Evolutionary conservation across 164 flowering plant species (phyloP), one percentile per base, ranked within the genome.

Genomic region (Stephania yunnanensis): DNA sequence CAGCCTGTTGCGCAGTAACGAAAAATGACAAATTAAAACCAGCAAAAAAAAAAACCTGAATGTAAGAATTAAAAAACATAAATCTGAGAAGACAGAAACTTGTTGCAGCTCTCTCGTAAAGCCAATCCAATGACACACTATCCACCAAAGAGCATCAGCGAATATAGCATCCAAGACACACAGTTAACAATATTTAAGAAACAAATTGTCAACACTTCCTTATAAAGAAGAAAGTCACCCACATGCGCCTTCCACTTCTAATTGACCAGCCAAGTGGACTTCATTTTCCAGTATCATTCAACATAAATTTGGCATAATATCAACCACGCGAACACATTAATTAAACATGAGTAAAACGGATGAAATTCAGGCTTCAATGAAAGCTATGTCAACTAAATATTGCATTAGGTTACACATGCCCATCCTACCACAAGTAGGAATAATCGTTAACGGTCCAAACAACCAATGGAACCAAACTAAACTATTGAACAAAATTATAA

Each of bases 1-100:
- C 91, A 78, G 91, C 89, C 93, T 90, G 88, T 71, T 42, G 44
- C 69, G 63, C 3, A 70, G 22, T 55, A 46, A 65, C 9, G 44
- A 52, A 53, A 10, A 53, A 30, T 15, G 25, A 71, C 17, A 10
- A 71, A 50, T 50, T 25, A 25, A 12, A 52, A 52, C 31, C 3
- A 36, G 19, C 55, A 5, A 4, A 36, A 15, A 30, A 15, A 30
- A 19, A 30, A 19, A 30, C 55, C 73, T 10, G 13, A 71, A 45
- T 42, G 20, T 44, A 50, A n/a, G 55, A 30, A 44, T 71, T 65
- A 36, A 55, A 50, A 48, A 50, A 50, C n/a, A 10, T 50, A 10
- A 50, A 50, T 15, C 55, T 2, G 55, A 50, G 55, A 15, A 50
- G 13, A 50, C 55, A 50, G 55, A 61, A 61, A 58, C 64, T 15